A percentile compares a stretch with the other conserved stretches of the same genome.
Evolutionary conservation across 768 basidiomycete species (phyloP).

Genomic region (Collybia mongolica): DNA sequence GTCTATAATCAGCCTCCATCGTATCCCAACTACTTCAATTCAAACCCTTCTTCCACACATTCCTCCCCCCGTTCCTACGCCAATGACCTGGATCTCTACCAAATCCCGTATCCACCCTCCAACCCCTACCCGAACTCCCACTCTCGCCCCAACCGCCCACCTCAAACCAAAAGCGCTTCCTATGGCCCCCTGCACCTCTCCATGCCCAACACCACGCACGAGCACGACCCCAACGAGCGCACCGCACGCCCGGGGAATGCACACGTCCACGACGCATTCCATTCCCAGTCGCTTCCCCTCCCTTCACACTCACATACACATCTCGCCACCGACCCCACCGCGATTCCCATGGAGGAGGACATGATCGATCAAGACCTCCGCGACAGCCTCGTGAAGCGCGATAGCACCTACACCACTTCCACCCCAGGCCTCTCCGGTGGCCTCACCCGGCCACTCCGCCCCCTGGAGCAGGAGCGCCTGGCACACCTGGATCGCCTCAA

Average conservation of each 20-base stretch:
- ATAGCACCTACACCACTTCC: constrained; percentile 14
- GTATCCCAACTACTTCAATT: constrained; percentile 25
- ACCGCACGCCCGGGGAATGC: constrained; percentile 51
- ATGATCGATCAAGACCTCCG: neutral
- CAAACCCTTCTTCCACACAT: constrained; percentile 32
- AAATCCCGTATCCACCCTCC: constrained; percentile 11
- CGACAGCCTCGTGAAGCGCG: constrained; percentile 7
- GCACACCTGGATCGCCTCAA: constrained; percentile 82
- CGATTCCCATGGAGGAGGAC: constrained; percentile 9
- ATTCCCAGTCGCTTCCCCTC: constrained; percentile 23
- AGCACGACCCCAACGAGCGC: constrained; percentile 43
- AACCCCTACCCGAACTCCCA: constrained; percentile 20
- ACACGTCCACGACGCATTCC: constrained; percentile 42
- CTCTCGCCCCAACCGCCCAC: constrained; percentile 18
- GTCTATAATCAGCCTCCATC: constrained; percentile 18
- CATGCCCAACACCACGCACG: constrained; percentile 33
- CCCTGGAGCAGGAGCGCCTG: constrained; percentile 66
- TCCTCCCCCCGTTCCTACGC: constrained; percentile 18
- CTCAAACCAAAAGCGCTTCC: constrained; percentile 13
- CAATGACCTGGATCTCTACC: constrained; percentile 17
- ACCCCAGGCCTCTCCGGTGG: constrained; percentile 36
- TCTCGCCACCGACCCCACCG: neutral
- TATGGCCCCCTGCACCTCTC: constrained; percentile 34
- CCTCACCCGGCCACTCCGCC: constrained; percentile 57
- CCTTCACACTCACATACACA: constrained; percentile 10